Evolutionary conservation across 371 early-diverging fungal species (phyloP).

Genomic region (Rhizopus microsporus): DNA sequence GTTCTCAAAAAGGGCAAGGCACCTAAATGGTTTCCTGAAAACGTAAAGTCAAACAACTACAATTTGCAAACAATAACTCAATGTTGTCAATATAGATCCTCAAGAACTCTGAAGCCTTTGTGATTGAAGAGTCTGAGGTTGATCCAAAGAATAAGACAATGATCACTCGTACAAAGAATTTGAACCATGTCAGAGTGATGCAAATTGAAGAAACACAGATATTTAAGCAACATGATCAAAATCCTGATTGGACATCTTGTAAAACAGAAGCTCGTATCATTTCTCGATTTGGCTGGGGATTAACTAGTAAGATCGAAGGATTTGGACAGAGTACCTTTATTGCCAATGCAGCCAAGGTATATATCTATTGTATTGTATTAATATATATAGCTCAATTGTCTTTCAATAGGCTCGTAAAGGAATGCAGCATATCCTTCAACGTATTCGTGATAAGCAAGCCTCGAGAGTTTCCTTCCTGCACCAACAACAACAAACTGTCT

Average conservation of each 20-base stretch:
- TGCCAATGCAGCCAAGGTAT: slow-evolving; percentile 78
- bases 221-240: slow-evolving; percentile 56
- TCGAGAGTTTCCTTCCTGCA: slow-evolving; percentile 16
- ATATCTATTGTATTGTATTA: neutral
- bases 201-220: slow-evolving; percentile 91
- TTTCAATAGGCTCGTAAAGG: slow-evolving; percentile 78
- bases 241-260: slow-evolving; percentile 71
- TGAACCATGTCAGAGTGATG: slow-evolving; percentile 91
- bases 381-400: neutral
- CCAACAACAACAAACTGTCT: neutral
- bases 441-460: slow-evolving; percentile 64
- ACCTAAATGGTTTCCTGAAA: slow-evolving; percentile 85
- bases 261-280: slow-evolving; percentile 85
- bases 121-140: slow-evolving; percentile 86
- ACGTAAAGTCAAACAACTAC: slow-evolving; percentile 17
- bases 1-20: slow-evolving; percentile 85
- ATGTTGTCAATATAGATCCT: slow-evolving; percentile 52
- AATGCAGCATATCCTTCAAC: slow-evolving; percentile 85
- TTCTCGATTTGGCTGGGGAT: slow-evolving; percentile 86
- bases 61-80: neutral
- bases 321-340: slow-evolving; percentile 89
- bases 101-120: slow-evolving; percentile 74
- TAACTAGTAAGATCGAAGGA: slow-evolving; percentile 79
- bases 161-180: slow-evolving; percentile 83
- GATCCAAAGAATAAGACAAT: slow-evolving; percentile 77